These are phyloP conservation scores for Vitis hybrid DNA, from an alignment of 177 flowering plant species.

Conservation along the genomic window DNA sequence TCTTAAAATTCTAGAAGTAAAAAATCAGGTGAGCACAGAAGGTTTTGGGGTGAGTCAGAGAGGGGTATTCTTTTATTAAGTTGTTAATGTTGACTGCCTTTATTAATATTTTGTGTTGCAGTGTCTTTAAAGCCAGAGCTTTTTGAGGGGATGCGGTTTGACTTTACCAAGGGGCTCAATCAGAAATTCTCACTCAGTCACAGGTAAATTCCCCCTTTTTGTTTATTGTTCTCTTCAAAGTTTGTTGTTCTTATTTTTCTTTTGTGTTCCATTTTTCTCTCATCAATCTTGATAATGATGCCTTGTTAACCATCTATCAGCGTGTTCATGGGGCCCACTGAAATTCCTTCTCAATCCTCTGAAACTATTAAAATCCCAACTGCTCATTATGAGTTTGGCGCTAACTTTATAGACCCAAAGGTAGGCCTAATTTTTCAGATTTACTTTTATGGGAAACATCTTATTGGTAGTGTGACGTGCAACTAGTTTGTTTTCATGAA, in stretches of 20 bases:
- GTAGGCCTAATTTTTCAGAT: slow-evolving; percentile 24
- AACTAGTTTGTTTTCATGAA: background rate
- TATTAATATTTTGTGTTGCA: slow-evolving; percentile 25
- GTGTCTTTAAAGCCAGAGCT: slow-evolving; percentile 95
- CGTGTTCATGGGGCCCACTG: slow-evolving; percentile 84
- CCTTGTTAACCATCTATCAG: slow-evolving; percentile 31
- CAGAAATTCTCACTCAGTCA: slow-evolving; percentile 85
- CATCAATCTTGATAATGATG: slow-evolving; percentile 3
- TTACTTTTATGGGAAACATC: too few species aligned
- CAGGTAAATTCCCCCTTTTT: slow-evolving; percentile 43
- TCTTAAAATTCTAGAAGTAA: background rate
- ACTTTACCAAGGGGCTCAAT: slow-evolving; percentile 80
- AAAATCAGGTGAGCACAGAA: background rate
- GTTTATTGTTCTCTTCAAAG: background rate
- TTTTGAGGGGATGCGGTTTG: slow-evolving; percentile 94
- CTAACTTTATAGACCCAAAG: slow-evolving; percentile 86
- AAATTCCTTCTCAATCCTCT: slow-evolving; percentile 79
- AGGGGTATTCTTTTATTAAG: background rate
- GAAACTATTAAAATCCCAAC: slow-evolving; percentile 88
- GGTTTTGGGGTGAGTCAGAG: background rate
- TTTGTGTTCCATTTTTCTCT: slow-evolving; percentile 7
- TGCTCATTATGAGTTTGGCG: slow-evolving; percentile 92
- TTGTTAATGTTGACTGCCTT: background rate
- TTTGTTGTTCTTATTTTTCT: background rate
- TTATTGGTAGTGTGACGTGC: too few species aligned